Base-by-base conservation (phyloP, 2,329 filamentous ascomycete species). In the Berkeleyomyces basicola region DNA sequence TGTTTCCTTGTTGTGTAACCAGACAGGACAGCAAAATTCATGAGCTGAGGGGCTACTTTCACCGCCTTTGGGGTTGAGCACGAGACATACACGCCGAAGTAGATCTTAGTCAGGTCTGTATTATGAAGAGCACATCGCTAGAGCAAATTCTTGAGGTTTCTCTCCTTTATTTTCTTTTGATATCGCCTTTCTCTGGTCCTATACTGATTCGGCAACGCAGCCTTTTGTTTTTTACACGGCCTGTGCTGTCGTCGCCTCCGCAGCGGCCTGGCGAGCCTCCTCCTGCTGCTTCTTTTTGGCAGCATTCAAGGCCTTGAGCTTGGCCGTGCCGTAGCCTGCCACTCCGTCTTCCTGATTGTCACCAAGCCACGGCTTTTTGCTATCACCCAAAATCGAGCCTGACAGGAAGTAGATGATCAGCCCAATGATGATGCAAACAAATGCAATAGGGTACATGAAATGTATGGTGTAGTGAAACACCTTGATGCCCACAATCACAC, bases 401-500 rank as follows among this genome's bases (percentile, higher is more conserved):
- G 87, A 85, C 43, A 95, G 75, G 73, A 96, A 97, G 74, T 99
- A 99, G 55, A 90, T 79, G 58, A 91, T 78, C 68, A 96, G 82
- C 0, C 93, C 92, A 37, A 91, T 61, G 67, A 99, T 84, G 72
- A 99, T 97, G 67, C 91, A 79, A 7, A 95, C 88, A 72, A 99
- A 99, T 10, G 93, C 92, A 70, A 96, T 88, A 4, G 93, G 92
- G 74, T 99, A 99, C 75, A 96, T 80, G 79, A 83, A 96, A 75
- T 96, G 88, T 64, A 99, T 83, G 47, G 74, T 74, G 68, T 87
- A 82, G 53, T 86, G 83, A 70, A 99, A 95, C 58, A 97, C 88
- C 71, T 85, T 81, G 68, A 95, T 83, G 59, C 93, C 93, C 68
- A 99, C 92, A 67, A 95, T 87, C 66, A 95, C 87, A 67, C 90